Percentiles rank a stretch among this genome's conserved stretches.
Conservation (phyloP, 1,139 yeast genomes). For the Pichia sp. region DNA sequence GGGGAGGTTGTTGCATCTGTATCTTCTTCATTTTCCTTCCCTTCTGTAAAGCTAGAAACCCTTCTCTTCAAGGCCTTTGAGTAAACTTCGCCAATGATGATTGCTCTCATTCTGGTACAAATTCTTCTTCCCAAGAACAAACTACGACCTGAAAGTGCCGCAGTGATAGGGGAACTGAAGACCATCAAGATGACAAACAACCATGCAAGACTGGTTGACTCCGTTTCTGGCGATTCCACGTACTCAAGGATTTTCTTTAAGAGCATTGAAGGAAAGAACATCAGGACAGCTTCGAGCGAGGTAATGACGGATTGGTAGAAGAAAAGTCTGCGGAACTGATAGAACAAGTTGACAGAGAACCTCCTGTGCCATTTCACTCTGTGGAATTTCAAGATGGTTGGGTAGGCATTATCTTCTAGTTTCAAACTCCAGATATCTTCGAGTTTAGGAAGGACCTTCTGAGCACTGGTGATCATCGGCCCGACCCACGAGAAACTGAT, state of each 20-base stretch:
- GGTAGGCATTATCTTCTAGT: slow-evolving; percentile 75
- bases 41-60: slow-evolving; percentile 42
- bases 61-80: slow-evolving; percentile 87
- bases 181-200: slow-evolving; percentile 76
- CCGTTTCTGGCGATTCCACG: slow-evolving; percentile 64
- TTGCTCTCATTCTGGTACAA: slow-evolving; percentile 84
- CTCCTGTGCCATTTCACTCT: slow-evolving; percentile 38
- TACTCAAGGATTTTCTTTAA: slow-evolving; percentile 77
- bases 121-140: slow-evolving; percentile 88
- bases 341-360: slow-evolving; percentile 56
- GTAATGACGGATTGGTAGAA: slow-evolving; percentile 53
- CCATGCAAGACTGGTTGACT: slow-evolving; percentile 82
- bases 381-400: slow-evolving; percentile 61
- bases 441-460: slow-evolving; percentile 47
- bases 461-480: slow-evolving; percentile 64
- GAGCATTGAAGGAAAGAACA: slow-evolving; percentile 75
- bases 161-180: slow-evolving; percentile 54
- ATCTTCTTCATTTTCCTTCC: not conserved
- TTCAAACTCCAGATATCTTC: slow-evolving; percentile 83
- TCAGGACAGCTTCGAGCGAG: slow-evolving; percentile 49
- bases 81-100: slow-evolving; percentile 86
- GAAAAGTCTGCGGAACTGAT: slow-evolving; percentile 59
- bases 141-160: slow-evolving; percentile 72
- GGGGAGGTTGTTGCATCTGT: slow-evolving; percentile 6
- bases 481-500: slow-evolving; percentile 76